Evolutionary conservation across 2,329 filamentous ascomycete species (phyloP), one percentile per base, ranked within the genome.

Genomic region (Phialemonium atrogriseum): DNA sequence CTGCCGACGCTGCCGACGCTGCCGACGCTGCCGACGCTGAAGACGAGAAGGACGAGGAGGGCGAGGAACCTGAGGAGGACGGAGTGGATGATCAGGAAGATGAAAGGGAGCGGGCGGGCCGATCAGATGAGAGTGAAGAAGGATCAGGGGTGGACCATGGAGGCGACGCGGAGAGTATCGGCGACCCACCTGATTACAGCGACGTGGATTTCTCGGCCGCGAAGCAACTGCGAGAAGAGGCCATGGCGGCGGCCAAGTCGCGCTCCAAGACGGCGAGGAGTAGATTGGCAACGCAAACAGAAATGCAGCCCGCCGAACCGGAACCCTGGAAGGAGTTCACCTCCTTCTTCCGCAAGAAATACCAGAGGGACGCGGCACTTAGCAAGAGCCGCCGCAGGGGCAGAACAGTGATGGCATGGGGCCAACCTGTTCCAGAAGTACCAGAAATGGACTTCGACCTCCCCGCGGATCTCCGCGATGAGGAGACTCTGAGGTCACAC

Each of bases 271-370:
- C 44, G 33, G 40, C 50, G 41, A 47, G 51, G 45, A 40, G 28
- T n/a, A 30, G 28, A 13, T 14, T 24, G 9, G 56, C 44, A 18
- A 32, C 50, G 15, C 40, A 46, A 7, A 41, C 47, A 26, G 47
- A 45, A 24, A 38, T 47, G 36, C 43, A 43, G 9, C 37, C 42
- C 16, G 23, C 41, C 20, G 50, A 60, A 21, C 56, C 58, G 12
- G 49, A 56, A 17, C 59, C 62, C 9, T 55, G 55, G 3, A 72
- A 68, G 36, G 80, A 84, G 22, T 87, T 95, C 50, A 81, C 66
- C n/a, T 94, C 85, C 0, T 95, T 95, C 60, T 96, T 87, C 52
- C 56, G 70, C 12, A 87, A 91, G 58, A 77, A 72, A 15, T 79
- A 93, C 49, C 70, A 89, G 38, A 80, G 89, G 16, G 84, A 87